A percentile compares a stretch with the other conserved stretches of the same genome.
Evolutionary conservation across 805 yeast species (phyloP).

Genomic region (Lipomyces lipofer): DNA sequence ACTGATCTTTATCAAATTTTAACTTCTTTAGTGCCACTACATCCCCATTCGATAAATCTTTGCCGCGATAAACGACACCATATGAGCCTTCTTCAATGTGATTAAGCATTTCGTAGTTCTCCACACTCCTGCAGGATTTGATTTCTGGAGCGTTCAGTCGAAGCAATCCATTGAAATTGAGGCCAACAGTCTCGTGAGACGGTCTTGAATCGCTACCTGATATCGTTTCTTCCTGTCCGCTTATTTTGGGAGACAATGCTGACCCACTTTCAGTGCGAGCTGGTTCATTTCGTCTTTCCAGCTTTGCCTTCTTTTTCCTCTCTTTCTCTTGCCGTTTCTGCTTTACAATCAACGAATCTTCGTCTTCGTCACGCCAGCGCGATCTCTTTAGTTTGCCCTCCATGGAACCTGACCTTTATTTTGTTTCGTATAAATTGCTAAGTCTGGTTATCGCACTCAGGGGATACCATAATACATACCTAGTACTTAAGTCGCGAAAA

Average conservation of each 20-base stretch:
- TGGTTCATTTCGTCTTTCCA: slow-evolving; percentile 9
- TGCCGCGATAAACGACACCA: slow-evolving; percentile 62
- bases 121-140: slow-evolving; percentile 25
- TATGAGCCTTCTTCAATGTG: slow-evolving; percentile 44
- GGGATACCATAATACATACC: too few species aligned
- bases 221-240: background rate
- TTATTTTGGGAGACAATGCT: background rate
- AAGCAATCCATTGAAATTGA: slow-evolving; percentile 9
- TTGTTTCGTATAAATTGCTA: too few species aligned
- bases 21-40: slow-evolving; percentile 63
- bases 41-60: slow-evolving; percentile 45
- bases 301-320: slow-evolving; percentile 18
- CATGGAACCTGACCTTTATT: too few species aligned
- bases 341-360: slow-evolving; percentile 10
- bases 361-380: slow-evolving; percentile 29
- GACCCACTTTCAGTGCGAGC: background rate
- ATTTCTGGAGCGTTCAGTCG: slow-evolving; percentile 8
- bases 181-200: background rate
- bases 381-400: slow-evolving; percentile 25
- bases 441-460: too few species aligned
- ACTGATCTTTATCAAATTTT: slow-evolving; percentile 44
- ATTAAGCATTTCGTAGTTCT: slow-evolving; percentile 34
- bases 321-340: slow-evolving; percentile 15
- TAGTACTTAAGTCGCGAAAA: too few species aligned
- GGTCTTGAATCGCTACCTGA: background rate